Evolutionary conservation across 331 rosid genomes (phyloP).

Genomic region (Pyrus hybrid): DNA sequence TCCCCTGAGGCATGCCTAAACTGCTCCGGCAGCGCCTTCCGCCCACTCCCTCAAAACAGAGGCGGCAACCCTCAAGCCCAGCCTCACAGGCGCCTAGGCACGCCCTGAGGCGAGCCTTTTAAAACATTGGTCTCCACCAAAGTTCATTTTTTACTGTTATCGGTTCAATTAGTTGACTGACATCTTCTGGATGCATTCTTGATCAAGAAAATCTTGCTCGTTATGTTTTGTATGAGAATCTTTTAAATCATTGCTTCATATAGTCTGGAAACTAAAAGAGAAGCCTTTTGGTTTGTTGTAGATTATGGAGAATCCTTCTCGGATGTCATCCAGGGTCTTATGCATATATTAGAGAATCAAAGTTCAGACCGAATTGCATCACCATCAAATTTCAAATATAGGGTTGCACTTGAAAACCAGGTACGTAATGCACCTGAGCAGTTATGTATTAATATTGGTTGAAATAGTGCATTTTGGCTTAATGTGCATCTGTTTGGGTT

Average conservation of each 20-base stretch:
- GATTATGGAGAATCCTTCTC: constrained; percentile 81
- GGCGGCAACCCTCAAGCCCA: no score
- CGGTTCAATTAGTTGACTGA: not conserved
- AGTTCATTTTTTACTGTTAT: not conserved
- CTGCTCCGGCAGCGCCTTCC: no score
- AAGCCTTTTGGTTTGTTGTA: constrained; percentile 27
- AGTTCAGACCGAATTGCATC: constrained; percentile 53
- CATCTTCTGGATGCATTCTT: not conserved
- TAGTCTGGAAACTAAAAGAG: not conserved
- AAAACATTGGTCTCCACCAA: no score
- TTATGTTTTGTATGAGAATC: not conserved
- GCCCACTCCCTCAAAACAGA: no score
- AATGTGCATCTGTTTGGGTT: not conserved
- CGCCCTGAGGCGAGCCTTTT: no score
- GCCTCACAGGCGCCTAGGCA: no score
- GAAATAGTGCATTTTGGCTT: not conserved
- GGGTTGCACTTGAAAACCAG: constrained; percentile 90
- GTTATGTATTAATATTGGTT: constrained; percentile 5
- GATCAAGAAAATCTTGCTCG: not conserved
- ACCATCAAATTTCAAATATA: constrained; percentile 80
- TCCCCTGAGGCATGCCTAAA: no score
- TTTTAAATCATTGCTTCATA: not conserved
- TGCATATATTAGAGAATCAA: constrained; percentile 62
- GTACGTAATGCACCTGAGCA: constrained; percentile 28
- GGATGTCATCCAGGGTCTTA: constrained; percentile 65